Conservation (phyloP, 352 stramenopile species). For the Phytophthora chlamydospora region DNA sequence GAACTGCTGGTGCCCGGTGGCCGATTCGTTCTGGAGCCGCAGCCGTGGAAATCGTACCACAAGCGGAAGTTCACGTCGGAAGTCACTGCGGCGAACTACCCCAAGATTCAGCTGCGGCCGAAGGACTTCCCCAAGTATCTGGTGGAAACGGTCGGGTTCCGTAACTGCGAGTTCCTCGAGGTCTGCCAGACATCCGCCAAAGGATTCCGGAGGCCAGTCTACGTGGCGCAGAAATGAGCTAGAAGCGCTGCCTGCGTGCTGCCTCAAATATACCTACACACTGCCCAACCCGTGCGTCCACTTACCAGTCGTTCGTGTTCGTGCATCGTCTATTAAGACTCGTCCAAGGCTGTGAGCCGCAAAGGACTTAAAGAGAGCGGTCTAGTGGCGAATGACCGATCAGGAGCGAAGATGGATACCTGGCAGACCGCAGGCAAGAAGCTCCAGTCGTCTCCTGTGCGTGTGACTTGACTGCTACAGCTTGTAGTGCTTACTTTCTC, state of each 20-base stretch:
- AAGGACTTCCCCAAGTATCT: constrained; percentile 78
- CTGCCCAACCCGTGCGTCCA: constrained; percentile 11
- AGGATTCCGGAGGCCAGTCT: constrained; percentile 77
- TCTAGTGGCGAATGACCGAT: constrained; percentile 15
- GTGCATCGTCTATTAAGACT: constrained; percentile 45
- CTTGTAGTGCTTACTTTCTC: constrained; percentile 5
- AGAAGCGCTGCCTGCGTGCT: constrained; percentile 10
- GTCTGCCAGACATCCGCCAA: constrained; percentile 80
- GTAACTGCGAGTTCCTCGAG: constrained; percentile 71
- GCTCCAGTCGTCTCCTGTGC: constrained; percentile 18
- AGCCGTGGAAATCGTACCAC: constrained; percentile 90
- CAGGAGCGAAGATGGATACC: constrained; percentile 16
- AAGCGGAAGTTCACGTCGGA: constrained; percentile 89
- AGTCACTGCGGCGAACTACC: constrained; percentile 71
- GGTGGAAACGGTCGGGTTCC: constrained; percentile 63
- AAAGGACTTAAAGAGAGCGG: constrained; percentile 18
- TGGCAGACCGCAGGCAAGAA: constrained; percentile 31
- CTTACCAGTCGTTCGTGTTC: constrained; percentile 41
- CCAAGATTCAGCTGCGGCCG: constrained; percentile 69
- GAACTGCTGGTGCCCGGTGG: constrained; percentile 68
- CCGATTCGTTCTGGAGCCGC: constrained; percentile 82
- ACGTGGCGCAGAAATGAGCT: constrained; percentile 71
- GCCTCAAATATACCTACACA: constrained; percentile 22
- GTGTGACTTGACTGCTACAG: constrained; percentile 9
- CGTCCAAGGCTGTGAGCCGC: constrained; percentile 12